phyloP scores from a whole-genome alignment of 2,329 filamentous ascomycete species.

The Penicillium capsulatum region DNA sequence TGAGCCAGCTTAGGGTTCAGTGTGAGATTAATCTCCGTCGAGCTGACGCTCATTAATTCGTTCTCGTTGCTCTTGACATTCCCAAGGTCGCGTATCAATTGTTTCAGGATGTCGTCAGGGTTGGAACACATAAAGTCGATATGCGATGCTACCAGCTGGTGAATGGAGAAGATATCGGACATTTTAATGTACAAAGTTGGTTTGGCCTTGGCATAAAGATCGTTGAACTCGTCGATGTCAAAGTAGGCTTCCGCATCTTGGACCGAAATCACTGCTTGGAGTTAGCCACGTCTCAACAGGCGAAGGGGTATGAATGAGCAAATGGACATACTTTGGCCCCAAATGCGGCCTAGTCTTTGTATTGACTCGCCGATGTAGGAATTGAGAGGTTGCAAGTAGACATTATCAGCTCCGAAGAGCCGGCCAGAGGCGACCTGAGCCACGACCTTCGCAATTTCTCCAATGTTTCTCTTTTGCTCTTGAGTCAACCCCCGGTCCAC shows the following conservation, averaged over 20 bases:
- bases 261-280: slow-evolving; percentile 65
- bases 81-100: slow-evolving; percentile 88
- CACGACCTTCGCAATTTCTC: slow-evolving; percentile 86
- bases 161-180: slow-evolving; percentile 93
- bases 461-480: slow-evolving; percentile 85
- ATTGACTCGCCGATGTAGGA: slow-evolving; percentile 84
- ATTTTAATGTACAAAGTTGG: slow-evolving; percentile 99
- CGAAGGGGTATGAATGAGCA: no score
- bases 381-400: slow-evolving; percentile 93
- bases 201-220: slow-evolving; percentile 92
- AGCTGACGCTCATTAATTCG: slow-evolving; percentile 81
- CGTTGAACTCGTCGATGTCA: slow-evolving; percentile 98
- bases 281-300: slow-evolving; percentile 30
- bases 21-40: slow-evolving; percentile 85
- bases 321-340: slow-evolving; percentile 55
- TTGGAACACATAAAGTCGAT: slow-evolving; percentile 71
- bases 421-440: slow-evolving; percentile 83
- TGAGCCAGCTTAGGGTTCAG: slow-evolving; percentile 86
- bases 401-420: slow-evolving; percentile 87
- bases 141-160: slow-evolving; percentile 78
- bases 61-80: slow-evolving; percentile 95
- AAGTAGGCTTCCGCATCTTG: slow-evolving; percentile 86
- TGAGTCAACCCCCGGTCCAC: slow-evolving; percentile 85
- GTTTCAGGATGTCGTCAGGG: slow-evolving; percentile 81
- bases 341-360: slow-evolving; percentile 70